Conservation (phyloP, 768 basidiomycete genomes). For the Lentinus tigrinus region DNA sequence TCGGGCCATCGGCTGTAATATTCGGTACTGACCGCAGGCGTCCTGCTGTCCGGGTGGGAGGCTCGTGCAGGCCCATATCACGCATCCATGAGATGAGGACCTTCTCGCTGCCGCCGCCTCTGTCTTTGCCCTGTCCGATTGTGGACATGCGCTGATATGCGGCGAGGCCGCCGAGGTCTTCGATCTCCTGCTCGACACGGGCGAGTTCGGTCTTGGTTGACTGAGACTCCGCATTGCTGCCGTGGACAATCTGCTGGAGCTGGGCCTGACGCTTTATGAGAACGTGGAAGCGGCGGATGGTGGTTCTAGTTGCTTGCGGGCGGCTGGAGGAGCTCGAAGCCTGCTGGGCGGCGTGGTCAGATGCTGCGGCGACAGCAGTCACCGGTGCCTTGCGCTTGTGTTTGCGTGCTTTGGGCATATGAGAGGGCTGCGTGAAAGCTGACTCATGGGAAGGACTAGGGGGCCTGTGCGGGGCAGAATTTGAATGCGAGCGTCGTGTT, state of each 20-base stretch:
- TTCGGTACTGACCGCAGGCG: constrained; percentile 39
- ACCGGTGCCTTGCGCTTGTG: constrained; percentile 47
- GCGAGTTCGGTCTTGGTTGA: constrained; percentile 35
- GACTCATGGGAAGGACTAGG: no score
- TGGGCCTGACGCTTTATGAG: constrained; percentile 69
- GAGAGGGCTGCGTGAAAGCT: no score
- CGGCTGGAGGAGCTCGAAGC: constrained; percentile 44
- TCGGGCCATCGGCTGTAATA: no score
- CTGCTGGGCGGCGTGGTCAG: constrained; percentile 7
- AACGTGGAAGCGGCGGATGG: constrained; percentile 81
- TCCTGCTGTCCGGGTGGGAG: constrained; percentile 18
- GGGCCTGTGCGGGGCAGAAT: no score
- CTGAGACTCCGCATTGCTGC: neutral
- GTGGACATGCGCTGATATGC: constrained; percentile 82
- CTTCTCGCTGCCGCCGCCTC: constrained; percentile 89
- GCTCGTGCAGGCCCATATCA: constrained; percentile 37
- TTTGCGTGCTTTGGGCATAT: constrained; percentile 39
- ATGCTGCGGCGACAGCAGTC: constrained; percentile 26
- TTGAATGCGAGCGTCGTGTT: no score
- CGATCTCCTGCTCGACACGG: constrained; percentile 62
- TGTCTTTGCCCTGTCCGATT: constrained; percentile 74
- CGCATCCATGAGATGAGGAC: constrained; percentile 76
- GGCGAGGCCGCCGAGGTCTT: constrained; percentile 72
- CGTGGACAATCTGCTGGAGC: constrained; percentile 36
- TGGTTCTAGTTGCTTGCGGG: constrained; percentile 60